Conservation (phyloP, 257 asterid genomes). For the Nicotiana otophora region DNA sequence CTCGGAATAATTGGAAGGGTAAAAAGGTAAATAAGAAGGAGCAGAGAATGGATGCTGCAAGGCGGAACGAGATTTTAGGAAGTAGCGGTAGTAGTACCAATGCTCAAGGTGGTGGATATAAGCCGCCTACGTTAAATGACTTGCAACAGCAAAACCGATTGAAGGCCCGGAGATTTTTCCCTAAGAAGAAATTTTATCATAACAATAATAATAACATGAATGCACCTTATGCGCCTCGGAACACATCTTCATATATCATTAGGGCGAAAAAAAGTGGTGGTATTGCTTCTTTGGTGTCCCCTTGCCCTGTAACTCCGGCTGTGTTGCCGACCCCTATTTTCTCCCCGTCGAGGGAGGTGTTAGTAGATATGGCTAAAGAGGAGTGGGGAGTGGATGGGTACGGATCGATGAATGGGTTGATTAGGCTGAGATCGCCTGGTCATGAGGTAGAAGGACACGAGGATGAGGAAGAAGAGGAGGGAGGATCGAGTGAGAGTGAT, state of each 20-base stretch:
- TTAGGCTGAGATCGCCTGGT: constrained; percentile 72
- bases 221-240: constrained; percentile 66
- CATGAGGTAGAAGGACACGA: constrained; percentile 44
- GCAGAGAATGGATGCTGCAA: constrained; percentile 29
- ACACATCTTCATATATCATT: constrained; percentile 58
- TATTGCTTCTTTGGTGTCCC: constrained; percentile 71
- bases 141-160: constrained; percentile 63
- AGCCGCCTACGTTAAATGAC: constrained; percentile 62
- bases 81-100: constrained; percentile 5
- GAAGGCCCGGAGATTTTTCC: constrained; percentile 52
- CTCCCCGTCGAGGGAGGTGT: constrained; percentile 74
- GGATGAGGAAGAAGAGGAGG: constrained; percentile 62
- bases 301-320: constrained; percentile 71
- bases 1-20: constrained; percentile 75
- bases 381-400: constrained; percentile 94
- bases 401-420: constrained; percentile 83
- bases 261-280: constrained; percentile 82
- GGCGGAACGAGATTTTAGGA: constrained; percentile 47
- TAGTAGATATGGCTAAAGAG: constrained; percentile 80
- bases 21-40: constrained; percentile 44
- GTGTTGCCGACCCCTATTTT: constrained; percentile 73
- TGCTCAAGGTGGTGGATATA: constrained; percentile 18
- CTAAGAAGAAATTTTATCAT: constrained; percentile 44
- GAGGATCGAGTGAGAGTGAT: constrained; percentile 77
- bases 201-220: constrained; percentile 29